Conservation (phyloP, 164 flowering plant genomes). For the Vitis amurensis region DNA sequence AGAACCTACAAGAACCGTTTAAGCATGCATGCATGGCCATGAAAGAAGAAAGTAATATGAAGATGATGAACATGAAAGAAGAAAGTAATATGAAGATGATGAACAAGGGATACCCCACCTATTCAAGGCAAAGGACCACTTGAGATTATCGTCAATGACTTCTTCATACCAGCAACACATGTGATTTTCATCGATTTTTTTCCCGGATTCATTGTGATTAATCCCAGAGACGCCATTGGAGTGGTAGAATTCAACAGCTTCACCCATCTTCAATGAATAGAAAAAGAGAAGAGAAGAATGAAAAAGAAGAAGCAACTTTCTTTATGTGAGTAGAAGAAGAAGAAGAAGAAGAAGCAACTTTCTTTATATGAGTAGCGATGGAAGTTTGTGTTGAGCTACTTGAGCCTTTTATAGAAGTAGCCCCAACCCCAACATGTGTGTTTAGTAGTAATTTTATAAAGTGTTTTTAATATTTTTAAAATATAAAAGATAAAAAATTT, state of each 20-base stretch:
- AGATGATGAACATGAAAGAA: neutral
- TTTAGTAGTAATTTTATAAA: no score
- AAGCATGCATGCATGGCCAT: neutral
- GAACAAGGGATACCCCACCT: conserved; percentile 33
- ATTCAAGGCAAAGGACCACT: conserved; percentile 81
- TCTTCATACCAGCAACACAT: conserved; percentile 72
- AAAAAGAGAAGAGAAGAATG: neutral
- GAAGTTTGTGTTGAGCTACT: no score
- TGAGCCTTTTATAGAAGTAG: neutral
- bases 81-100: neutral
- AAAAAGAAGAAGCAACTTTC: neutral
- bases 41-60: neutral
- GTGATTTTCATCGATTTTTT: neutral
- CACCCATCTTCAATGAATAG: conserved; percentile 37
- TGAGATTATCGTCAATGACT: conserved; percentile 68
- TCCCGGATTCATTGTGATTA: conserved; percentile 8
- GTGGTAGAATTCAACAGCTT: conserved; percentile 46
- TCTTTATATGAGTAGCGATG: no score
- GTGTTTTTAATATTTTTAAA: no score
- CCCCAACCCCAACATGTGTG: no score
- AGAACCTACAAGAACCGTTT: neutral
- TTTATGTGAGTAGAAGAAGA: neutral
- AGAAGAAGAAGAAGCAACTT: neutral
- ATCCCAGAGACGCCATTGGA: conserved; percentile 32
- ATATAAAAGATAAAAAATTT: no score